Base-by-base conservation (phyloP, 2,329 filamentous ascomycete species). In the Trichoderma arundinaceum region DNA sequence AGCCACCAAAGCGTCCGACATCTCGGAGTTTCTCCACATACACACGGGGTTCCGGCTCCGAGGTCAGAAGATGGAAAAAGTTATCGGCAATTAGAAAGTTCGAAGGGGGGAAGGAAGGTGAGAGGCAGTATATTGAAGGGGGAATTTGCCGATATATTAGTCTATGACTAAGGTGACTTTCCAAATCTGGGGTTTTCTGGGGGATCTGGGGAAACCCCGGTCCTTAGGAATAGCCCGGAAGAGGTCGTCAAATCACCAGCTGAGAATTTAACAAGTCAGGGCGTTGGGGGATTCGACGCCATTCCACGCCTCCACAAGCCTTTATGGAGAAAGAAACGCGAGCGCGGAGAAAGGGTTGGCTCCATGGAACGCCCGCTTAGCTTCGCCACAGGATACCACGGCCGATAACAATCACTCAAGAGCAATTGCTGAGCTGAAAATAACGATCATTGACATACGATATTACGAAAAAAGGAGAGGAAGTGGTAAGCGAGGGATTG, bases 141-240 rank as follows among this genome's bases (percentile, higher is more conserved):
- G 33, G 44, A 61, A 61, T 61, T 61, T 61, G 46, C 58, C 58
- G 58, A 61, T 51, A 61, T 61, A 51, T 32, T 28, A 61, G 58
- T 61, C 39, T 44, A 8, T 8, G 22, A 28, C 35, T 8, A 41
- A n/a, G 9, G 19, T 8, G 13, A 19, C 43, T 48, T 10, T n/a
- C 32, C 17, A 35, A 35, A 46, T 35, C 15, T 46, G 38, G 53
- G 53, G 15, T 43, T 56, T 43, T n/a, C 41, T 51, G 19, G 58
- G 58, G 44, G 17, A 44, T 48, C 43, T 28, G 56, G 56, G 43
- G 56, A 51, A 51, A 33, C 15, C 35, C 19, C 58, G 8, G 32
- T 58, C 46, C 56, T 22, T 35, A 22, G 56, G 13, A 51, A 32
- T 13, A 51, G 33, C 33, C 41, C 35, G 44, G 19, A 12, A 13